Evolutionary conservation across 1,284 basidiomycete genomes (phyloP), one percentile per base, ranked within the genome.

Genomic region (Leucoagaricus sp.): DNA sequence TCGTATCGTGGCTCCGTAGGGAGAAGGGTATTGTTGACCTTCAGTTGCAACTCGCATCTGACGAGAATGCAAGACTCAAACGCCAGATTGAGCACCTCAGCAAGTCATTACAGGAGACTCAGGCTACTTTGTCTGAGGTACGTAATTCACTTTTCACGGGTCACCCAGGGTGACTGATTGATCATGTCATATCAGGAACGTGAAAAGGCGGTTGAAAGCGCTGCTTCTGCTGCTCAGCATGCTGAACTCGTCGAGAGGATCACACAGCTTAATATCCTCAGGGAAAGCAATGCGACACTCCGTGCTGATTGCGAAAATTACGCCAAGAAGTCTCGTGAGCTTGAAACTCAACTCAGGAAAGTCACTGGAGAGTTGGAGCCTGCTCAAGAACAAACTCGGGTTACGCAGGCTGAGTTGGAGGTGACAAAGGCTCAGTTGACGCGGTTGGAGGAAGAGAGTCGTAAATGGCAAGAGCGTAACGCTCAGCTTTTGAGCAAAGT

Each of bases 21-120:
- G 93, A 96, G 75, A 94, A 95, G 73, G 92, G 95, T 67, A 92
- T 95, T 55, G 87, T 91, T 40, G 93, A 95, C 61, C 80, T 95
- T 34, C 91, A 96, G 64, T 80, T 93, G 42, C 91, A 95, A 65
- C 81, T 96, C 52, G 82, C 84, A 75, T 93, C 92, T 73, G 91
- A 94, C 67, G 93, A 96, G 72, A 90, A 82, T 60, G 74, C 84
- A 6, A 84, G 93, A 1, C 72, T 94, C 49, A 91, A 89, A 71
- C 76, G 82, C 25, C 88, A 93, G 65, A 80, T 92, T 25, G 91
- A 93, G 13, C 86, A 90, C 63, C 71, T 93, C 48, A 79, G 79
- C 25, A 84, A 87, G 60, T 84, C 75, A 40, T 73, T 94, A 60
- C 84, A 91, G 49, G 91, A 92, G 58, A 83, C 85, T 1, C 79